Base-by-base conservation (phyloP, 2,329 filamentous ascomycete species). In the Fusarium sp. region DNA sequence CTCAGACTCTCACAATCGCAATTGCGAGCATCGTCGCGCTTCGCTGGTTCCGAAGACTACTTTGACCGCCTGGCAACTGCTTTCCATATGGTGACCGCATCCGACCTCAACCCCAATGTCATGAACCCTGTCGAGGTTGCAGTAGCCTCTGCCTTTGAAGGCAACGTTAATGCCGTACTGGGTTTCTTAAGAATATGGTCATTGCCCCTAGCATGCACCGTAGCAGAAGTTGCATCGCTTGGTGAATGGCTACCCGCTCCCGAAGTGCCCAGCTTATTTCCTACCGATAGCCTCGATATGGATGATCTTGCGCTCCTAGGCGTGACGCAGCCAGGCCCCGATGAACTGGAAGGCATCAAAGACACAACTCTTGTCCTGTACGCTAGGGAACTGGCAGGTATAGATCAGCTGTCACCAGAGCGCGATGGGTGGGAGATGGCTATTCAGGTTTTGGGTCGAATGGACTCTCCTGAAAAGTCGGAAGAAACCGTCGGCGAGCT, bases 351-450 rank as follows among this genome's bases (percentile, higher is more conserved):
- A 63, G 84, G 93, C 9, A 89, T 90, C 66, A 94, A 95, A 76
- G 94, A 97, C 77, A 89, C 91, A 34, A 88, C 95, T 5, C 83
- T 97, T 8, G 86, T 90, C 8, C 82, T 88, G 47, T 98, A 97
- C 77, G 92, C 95, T 1, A 85, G 89, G 51, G 85, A 86, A 26
- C 77, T 95, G 20, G 84, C 91, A 33, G 84, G 84, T 63, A 84
- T 85, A 65, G 83, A 85, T 55, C 81, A 84, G 23, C 76, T 89
- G 46, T 80, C 80, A 1, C 72, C 80, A 4, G 75, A 79, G 15
- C 83, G 86, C 37, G 90, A 94, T 72, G 94, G 95, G 10, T 98
- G 95, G 95, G 93, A 97, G 80, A 81, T 97, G 75, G 92, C 94
- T 0, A 89, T 97, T 42, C 89, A 93, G 62, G 87, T 97, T 12